phyloP scores from a whole-genome alignment of 495 filamentous ascomycete species.

The Paragyromitra xinjiangensis region DNA sequence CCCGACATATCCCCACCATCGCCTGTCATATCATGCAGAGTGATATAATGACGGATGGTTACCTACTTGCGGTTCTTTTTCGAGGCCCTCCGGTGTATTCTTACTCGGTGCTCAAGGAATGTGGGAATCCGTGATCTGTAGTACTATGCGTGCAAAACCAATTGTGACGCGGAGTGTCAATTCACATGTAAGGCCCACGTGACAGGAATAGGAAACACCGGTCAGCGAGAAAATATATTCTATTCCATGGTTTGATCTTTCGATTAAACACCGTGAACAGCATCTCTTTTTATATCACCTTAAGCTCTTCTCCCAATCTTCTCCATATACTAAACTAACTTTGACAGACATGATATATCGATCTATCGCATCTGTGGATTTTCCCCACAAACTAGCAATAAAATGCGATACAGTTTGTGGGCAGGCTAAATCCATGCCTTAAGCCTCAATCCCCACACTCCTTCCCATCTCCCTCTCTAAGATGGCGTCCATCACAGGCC shows the following conservation, averaged over 20 bases:
- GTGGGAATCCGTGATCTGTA: background rate
- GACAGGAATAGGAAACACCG: background rate
- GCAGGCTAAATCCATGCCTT: constrained; percentile 29
- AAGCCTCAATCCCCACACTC: constrained; percentile 61
- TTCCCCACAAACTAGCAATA: constrained; percentile 3
- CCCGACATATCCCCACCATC: constrained; percentile 4
- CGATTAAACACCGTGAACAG: background rate
- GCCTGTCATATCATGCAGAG: background rate
- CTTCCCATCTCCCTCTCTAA: constrained; percentile 60
- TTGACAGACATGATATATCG: constrained; percentile 22
- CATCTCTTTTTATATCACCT: constrained; percentile 17
- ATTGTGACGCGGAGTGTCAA: background rate
- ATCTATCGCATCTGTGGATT: constrained; percentile 18
- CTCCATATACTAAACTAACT: constrained; percentile 12
- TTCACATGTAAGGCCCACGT: background rate
- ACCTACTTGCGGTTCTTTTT: background rate
- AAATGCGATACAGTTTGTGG: background rate
- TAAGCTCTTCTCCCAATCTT: background rate
- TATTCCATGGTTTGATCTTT: background rate
- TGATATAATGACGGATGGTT: background rate
- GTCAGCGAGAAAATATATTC: constrained; percentile 16
- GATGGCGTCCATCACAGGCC: constrained; percentile 57
- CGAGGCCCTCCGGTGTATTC: background rate
- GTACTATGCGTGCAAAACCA: background rate
- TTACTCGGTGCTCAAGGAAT: background rate